phyloP scores from a whole-genome alignment of 208 protist species.

The Trypanosoma congolense region DNA sequence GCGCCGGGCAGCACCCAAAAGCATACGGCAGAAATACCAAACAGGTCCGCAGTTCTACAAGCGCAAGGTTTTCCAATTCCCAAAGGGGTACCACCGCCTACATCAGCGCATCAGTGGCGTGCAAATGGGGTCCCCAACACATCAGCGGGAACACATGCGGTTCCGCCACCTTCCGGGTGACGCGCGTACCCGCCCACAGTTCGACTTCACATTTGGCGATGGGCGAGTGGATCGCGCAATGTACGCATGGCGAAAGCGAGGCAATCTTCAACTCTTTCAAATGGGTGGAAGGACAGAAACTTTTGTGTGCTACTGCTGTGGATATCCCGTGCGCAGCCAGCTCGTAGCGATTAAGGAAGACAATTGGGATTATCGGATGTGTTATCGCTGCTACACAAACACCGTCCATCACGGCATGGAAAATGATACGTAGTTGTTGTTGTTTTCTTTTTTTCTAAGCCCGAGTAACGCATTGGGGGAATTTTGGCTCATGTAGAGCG shows the following conservation, averaged over 20 bases:
- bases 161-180: slow-evolving; percentile 69
- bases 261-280: slow-evolving; percentile 68
- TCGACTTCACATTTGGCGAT: slow-evolving; percentile 69
- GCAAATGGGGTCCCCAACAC: slow-evolving; percentile 45
- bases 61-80: slow-evolving; percentile 68
- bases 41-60: slow-evolving; percentile 80
- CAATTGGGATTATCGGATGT: slow-evolving; percentile 90
- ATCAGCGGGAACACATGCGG: slow-evolving; percentile 57
- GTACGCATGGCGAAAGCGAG: slow-evolving; percentile 66
- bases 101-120: slow-evolving; percentile 51
- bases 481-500: too few species aligned
- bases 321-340: slow-evolving; percentile 69
- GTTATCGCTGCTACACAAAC: slow-evolving; percentile 76
- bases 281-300: slow-evolving; percentile 66
- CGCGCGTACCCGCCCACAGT: slow-evolving; percentile 37
- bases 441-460: too few species aligned
- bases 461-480: too few species aligned
- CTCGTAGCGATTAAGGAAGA: slow-evolving; percentile 78
- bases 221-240: slow-evolving; percentile 53
- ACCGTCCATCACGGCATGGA: slow-evolving; percentile 63
- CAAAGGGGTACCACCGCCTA: slow-evolving; percentile 58
- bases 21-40: slow-evolving; percentile 61
- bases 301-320: slow-evolving; percentile 83
- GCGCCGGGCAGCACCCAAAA: slow-evolving; percentile 57
- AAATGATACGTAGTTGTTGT: slow-evolving; percentile 53